Base-by-base conservation (phyloP, 495 filamentous ascomycete species). In the Neurospora pannonica region DNA sequence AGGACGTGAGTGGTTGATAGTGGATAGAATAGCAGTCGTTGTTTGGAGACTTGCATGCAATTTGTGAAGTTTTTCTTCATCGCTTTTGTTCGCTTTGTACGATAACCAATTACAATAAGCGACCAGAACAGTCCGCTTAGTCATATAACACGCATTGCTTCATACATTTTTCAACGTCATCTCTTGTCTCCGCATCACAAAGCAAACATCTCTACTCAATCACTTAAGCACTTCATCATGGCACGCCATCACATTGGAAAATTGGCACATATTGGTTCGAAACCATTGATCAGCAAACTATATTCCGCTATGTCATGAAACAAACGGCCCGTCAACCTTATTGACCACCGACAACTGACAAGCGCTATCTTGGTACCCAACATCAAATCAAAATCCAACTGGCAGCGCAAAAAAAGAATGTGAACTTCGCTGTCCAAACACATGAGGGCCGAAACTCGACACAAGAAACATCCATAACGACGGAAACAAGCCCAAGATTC, bases 101-200 rank as follows among this genome's bases (percentile, higher is more conserved):
- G 28, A 34, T 67, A 67, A 1, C 6, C 3, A 67, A 67, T 17
- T 0, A 67, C 28, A 5, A 19, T 67, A 67, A 8, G 28, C 28
- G 7, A 34, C 0, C 0, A 8, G 3, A 0, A 19, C 2, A 10
- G 1, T 1, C 28, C 2, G 15, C 6, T 1, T 67, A 19, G 43
- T 1, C 28, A 9, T 2, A 19, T 67, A 67, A 67, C 3, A 17
- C 13, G 5, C 15, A 31, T 67, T 34, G 3, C 54, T 67, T 28
- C 54, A 67, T 67, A 36, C 15, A 17, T 3, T 19, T 15, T 19
- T 17, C 15, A 36, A 67, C 54, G 28, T 67, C 54, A 67, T 34
- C 13, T 9, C 54, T 34, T 34, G 54, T 4, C 54, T 1, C 28
- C 54, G 1, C 24, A 62, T 62, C 54, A 67, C 15, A 4, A 13